phyloP scores from a whole-genome alignment of 1,284 basidiomycete species.

The Sanghuangporus baumii region DNA sequence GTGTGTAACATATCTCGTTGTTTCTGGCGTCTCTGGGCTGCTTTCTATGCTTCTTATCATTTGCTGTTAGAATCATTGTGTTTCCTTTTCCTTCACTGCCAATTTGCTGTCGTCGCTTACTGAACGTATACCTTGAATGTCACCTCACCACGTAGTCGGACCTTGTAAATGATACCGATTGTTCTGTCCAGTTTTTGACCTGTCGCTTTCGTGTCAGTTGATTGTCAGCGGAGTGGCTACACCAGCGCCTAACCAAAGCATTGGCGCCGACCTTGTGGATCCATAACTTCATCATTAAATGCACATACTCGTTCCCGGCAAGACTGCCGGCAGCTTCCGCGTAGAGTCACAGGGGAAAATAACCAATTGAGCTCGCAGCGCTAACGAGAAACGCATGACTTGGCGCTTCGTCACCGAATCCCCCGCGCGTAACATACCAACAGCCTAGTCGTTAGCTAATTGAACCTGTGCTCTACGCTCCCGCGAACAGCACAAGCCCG shows the following conservation, averaged over 20 bases:
- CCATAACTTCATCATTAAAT: no score
- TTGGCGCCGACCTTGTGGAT: no score
- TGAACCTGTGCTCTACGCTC: background rate
- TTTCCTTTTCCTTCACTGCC: conserved; percentile 2
- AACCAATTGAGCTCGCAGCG: background rate
- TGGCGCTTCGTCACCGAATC: background rate
- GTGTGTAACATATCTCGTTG: conserved; percentile 9
- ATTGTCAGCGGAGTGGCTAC: background rate
- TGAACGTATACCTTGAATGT: conserved; percentile 9
- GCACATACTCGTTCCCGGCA: background rate
- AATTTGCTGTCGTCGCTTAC: conserved; percentile 14
- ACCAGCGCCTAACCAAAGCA: background rate
- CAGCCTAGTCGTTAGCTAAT: background rate
- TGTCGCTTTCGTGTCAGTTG: background rate
- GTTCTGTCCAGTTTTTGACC: background rate
- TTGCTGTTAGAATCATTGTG: conserved; percentile 8
- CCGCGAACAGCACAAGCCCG: background rate
- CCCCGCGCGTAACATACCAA: background rate
- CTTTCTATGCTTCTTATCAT: background rate
- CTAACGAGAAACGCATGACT: background rate
- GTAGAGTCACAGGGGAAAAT: background rate
- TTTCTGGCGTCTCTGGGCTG: background rate
- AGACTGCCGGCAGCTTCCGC: background rate
- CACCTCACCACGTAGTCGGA: background rate
- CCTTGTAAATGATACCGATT: background rate